Conservation (phyloP, 2,329 filamentous ascomycete genomes). For the Claviceps arundinis region DNA sequence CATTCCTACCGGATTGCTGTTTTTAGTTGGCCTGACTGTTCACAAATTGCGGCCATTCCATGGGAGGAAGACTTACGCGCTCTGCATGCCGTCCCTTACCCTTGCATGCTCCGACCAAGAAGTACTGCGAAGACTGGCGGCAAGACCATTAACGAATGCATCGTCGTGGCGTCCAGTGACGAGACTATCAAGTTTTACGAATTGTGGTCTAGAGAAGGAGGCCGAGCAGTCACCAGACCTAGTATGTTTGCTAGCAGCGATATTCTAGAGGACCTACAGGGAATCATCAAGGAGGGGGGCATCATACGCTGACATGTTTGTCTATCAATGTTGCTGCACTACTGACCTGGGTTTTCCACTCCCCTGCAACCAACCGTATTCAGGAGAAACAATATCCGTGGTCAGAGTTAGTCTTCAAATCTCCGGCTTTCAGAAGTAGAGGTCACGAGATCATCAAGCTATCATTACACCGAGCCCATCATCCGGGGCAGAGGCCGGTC, state of each 20-base stretch:
- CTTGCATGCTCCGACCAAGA: constrained; percentile 29
- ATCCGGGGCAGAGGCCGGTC: no score
- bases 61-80: constrained; percentile 72
- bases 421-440: background rate
- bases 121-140: constrained; percentile 12
- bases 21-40: constrained; percentile 88
- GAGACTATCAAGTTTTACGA: constrained; percentile 92
- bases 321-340: background rate
- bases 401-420: background rate
- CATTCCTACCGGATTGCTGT: constrained; percentile 83
- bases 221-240: constrained; percentile 34
- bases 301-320: constrained; percentile 48
- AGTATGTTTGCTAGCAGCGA: constrained; percentile 68
- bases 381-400: background rate
- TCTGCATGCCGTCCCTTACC: constrained; percentile 78
- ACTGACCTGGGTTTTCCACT: background rate
- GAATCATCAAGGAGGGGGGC: constrained; percentile 61
- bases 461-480: background rate
- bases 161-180: constrained; percentile 86
- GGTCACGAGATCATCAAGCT: background rate
- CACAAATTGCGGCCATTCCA: constrained; percentile 70
- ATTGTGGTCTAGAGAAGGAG: constrained; percentile 62
- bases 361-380: background rate
- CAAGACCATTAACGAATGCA: constrained; percentile 38
- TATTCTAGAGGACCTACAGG: constrained; percentile 71